Conservation (phyloP, 768 basidiomycete species). For the Rhizopogon salebrosus region DNA sequence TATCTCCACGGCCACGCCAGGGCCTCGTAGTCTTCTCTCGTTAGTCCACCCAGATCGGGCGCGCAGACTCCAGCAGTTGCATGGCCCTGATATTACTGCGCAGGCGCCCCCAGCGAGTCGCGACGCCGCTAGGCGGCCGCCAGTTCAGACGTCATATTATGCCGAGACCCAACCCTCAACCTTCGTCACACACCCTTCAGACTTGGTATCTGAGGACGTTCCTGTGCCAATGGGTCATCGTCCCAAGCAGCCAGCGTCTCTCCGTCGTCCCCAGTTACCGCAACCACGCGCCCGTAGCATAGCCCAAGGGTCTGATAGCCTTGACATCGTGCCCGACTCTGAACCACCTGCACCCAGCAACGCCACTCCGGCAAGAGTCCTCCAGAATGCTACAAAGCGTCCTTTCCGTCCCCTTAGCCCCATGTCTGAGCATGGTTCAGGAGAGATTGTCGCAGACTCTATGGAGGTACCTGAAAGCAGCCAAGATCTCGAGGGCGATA, state of each 20-base stretch:
- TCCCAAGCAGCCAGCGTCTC: neutral
- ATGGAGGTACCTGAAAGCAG: slow-evolving; percentile 26
- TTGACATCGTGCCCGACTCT: slow-evolving; percentile 61
- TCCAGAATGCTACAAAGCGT: slow-evolving; percentile 12
- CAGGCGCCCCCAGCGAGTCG: neutral
- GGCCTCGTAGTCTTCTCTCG: neutral
- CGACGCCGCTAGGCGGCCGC: neutral
- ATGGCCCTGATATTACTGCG: neutral
- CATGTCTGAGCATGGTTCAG: slow-evolving; percentile 14
- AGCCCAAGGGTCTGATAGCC: slow-evolving; percentile 21
- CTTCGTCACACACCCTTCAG: slow-evolving; percentile 12
- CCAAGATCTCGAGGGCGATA: slow-evolving; percentile 35
- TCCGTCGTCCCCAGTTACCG: neutral
- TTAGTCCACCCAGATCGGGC: neutral
- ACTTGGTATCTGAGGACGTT: neutral
- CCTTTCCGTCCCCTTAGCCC: slow-evolving; percentile 18
- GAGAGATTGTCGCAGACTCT: slow-evolving; percentile 24
- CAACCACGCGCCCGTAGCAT: neutral
- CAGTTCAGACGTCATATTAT: slow-evolving; percentile 10
- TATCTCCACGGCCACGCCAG: neutral
- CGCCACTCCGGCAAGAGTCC: slow-evolving; percentile 6
- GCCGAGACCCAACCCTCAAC: slow-evolving; percentile 13
- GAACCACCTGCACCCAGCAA: slow-evolving; percentile 38
- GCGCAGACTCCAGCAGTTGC: neutral
- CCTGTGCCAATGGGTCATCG: too few relatives aligned